Evolutionary conservation across 192 early-diverging fungal genomes (phyloP).

Genomic region (Radiomyces spectabilis): DNA sequence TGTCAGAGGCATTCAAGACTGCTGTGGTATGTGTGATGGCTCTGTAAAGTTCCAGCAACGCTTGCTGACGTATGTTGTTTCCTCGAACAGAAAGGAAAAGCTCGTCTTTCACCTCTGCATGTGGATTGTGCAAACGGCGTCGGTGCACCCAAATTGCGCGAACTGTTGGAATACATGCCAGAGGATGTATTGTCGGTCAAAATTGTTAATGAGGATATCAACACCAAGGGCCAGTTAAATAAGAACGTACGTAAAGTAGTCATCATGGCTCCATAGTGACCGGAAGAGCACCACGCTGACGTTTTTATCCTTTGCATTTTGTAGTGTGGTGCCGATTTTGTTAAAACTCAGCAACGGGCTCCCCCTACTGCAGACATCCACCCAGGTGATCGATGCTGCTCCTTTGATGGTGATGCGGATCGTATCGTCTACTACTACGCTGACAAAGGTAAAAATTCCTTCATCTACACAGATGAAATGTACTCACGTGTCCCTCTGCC

Average conservation of each 20-base stretch:
- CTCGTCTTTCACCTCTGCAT: slow-evolving; percentile 55
- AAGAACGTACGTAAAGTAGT: slow-evolving; percentile 54
- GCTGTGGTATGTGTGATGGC: slow-evolving; percentile 53
- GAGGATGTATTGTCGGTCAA: slow-evolving; percentile 56
- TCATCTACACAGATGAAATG: background rate
- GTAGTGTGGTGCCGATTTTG: slow-evolving; percentile 94
- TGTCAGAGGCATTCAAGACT: slow-evolving; percentile 73
- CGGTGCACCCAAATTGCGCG: slow-evolving; percentile 83
- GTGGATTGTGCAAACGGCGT: slow-evolving; percentile 97
- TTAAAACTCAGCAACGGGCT: slow-evolving; percentile 82
- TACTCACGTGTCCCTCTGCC: background rate
- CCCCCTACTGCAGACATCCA: slow-evolving; percentile 62
- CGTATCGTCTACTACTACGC: slow-evolving; percentile 94
- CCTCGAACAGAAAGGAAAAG: slow-evolving; percentile 74
- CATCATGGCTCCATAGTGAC: too few relatives aligned
- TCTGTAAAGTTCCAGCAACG: background rate
- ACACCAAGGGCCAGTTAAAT: slow-evolving; percentile 73
- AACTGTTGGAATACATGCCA: slow-evolving; percentile 60
- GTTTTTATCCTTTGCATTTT: background rate
- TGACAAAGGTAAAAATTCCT: slow-evolving; percentile 56
- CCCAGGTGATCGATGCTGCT: slow-evolving; percentile 71
- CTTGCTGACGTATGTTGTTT: slow-evolving; percentile 1
- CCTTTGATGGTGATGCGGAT: slow-evolving; percentile 98
- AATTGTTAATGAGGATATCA: slow-evolving; percentile 71
- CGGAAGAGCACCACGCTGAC: too few relatives aligned